Evolutionary conservation across 2,329 filamentous ascomycete genomes (phyloP).

Genomic region (Verticillium isaacii): DNA sequence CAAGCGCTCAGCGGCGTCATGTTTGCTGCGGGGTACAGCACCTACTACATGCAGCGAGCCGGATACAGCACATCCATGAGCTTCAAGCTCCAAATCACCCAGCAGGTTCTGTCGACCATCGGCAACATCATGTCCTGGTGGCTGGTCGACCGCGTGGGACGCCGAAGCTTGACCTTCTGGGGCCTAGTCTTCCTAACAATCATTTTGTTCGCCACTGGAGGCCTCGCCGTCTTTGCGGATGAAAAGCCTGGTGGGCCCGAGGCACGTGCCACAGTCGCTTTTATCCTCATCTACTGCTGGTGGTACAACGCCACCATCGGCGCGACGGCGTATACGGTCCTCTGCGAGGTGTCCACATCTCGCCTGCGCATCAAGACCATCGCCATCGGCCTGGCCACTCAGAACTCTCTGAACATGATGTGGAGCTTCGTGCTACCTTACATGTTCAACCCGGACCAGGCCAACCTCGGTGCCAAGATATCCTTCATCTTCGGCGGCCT

Average conservation of each 20-base stretch:
- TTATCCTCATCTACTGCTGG: conserved; percentile 33
- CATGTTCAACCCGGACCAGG: conserved; percentile 16
- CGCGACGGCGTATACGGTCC: conserved; percentile 29
- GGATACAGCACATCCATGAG: conserved; percentile 17
- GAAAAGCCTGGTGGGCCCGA: neutral
- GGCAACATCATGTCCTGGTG: conserved; percentile 35
- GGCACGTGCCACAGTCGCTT: conserved; percentile 19
- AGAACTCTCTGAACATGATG: conserved; percentile 18
- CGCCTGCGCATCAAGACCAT: conserved; percentile 34
- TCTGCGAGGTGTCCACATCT: conserved; percentile 31
- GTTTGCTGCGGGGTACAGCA: conserved; percentile 27
- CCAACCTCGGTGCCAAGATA: conserved; percentile 31
- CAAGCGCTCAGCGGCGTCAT: conserved; percentile 28
- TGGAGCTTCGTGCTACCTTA: conserved; percentile 14
- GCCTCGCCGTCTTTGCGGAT: conserved; percentile 6
- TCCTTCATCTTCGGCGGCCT: conserved; percentile 33
- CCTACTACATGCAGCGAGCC: conserved; percentile 10
- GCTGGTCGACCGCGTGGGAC: conserved; percentile 30
- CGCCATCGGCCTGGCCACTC: conserved; percentile 27
- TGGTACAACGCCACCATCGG: conserved; percentile 35
- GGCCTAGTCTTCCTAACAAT: conserved; percentile 26
- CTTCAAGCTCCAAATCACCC: conserved; percentile 33
- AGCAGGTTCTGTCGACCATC: conserved; percentile 30
- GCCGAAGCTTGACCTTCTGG: conserved; percentile 28
- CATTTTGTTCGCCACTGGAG: conserved; percentile 33